Evolutionary conservation across 176 grass and related monocot genomes (phyloP).

Genomic region (Zizania latifolia): DNA sequence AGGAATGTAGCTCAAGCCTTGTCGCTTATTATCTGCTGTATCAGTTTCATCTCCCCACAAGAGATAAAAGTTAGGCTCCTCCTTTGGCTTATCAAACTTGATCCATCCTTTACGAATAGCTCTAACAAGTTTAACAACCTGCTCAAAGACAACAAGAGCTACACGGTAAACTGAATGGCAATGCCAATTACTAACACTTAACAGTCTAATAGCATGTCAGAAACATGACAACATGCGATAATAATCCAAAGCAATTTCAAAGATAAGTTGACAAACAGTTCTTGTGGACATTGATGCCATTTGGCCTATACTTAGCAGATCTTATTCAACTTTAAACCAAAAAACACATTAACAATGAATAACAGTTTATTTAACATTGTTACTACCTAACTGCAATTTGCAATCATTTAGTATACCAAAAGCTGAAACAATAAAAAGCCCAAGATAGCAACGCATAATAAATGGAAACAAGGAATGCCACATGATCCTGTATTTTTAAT

Average conservation of each 20-base stretch:
- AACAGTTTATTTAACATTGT: background rate
- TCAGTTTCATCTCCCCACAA: slow-evolving; percentile 90
- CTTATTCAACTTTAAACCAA: background rate
- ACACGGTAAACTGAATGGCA: slow-evolving; percentile 1
- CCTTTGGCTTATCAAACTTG: slow-evolving; percentile 88
- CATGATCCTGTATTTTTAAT: background rate
- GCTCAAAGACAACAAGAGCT: slow-evolving; percentile 1
- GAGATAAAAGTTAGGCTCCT: slow-evolving; percentile 53
- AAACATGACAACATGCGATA: background rate
- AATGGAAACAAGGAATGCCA: background rate
- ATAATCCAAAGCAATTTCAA: background rate
- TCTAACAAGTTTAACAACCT: slow-evolving; percentile 65
- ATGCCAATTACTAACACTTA: slow-evolving; percentile 3
- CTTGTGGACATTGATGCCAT: background rate
- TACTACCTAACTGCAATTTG: background rate
- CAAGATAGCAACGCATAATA: background rate
- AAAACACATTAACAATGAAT: background rate
- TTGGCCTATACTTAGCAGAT: background rate
- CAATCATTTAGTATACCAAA: background rate
- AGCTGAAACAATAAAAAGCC: background rate
- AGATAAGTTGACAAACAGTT: slow-evolving; percentile 6
- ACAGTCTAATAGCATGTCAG: background rate
- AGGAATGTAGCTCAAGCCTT: slow-evolving; percentile 84
- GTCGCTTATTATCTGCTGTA: slow-evolving; percentile 72
- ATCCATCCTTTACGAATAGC: slow-evolving; percentile 91